A percentile compares a stretch with the other conserved stretches of the same genome.
Evolutionary conservation across 345 rosid genomes (phyloP).

Genomic region (Trapa incisa): DNA sequence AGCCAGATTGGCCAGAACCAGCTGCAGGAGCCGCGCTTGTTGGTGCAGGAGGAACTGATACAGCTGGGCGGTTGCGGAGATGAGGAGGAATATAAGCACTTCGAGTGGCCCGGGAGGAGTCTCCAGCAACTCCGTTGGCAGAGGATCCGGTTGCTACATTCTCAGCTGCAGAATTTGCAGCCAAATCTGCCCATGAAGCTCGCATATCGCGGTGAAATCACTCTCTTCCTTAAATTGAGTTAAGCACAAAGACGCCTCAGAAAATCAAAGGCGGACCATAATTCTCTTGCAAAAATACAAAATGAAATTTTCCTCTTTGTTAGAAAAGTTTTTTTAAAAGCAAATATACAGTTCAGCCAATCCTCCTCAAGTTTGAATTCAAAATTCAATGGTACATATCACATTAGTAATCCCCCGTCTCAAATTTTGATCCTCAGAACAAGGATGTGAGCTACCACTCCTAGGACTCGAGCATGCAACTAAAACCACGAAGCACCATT

Average conservation of each 20-base stretch:
- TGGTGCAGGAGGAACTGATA: conserved; percentile 43
- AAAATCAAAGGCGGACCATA: background rate
- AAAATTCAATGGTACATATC: background rate
- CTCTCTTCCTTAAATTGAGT: conserved; percentile 6
- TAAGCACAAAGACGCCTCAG: background rate
- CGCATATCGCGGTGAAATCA: conserved; percentile 41
- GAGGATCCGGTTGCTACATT: conserved; percentile 37
- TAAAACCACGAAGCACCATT: background rate
- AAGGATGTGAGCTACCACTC: background rate
- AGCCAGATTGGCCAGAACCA: conserved; percentile 29
- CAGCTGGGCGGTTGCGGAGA: conserved; percentile 51
- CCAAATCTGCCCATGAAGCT: conserved; percentile 93
- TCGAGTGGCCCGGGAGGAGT: conserved; percentile 26
- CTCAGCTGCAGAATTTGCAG: conserved; percentile 77
- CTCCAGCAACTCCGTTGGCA: conserved; percentile 26
- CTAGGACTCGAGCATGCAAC: background rate
- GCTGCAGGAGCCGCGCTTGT: conserved; percentile 28
- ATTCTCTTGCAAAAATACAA: background rate
- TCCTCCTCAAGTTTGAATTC: background rate
- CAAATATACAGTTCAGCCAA: background rate
- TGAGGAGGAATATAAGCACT: conserved; percentile 77
- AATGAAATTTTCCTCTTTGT: background rate
- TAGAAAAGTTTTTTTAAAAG: background rate
- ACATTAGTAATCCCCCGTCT: no score
- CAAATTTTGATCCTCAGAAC: background rate